Evolutionary conservation across 1,284 basidiomycete genomes (phyloP).

Genomic region (Somion occarium): DNA sequence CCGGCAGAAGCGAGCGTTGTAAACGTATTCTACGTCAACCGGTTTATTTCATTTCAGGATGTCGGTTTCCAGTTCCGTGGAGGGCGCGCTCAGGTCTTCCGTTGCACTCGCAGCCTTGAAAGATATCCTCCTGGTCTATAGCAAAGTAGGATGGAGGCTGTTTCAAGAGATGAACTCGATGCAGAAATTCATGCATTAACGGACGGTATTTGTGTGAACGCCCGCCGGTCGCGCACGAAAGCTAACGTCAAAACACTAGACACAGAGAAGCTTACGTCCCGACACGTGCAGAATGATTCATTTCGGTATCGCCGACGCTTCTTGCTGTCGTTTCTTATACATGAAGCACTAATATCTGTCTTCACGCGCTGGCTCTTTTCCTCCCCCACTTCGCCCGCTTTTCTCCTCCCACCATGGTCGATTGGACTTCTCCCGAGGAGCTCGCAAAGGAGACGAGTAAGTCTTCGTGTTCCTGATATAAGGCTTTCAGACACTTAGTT

Average conservation of each 20-base stretch:
- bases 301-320: not conserved
- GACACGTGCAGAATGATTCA: not conserved
- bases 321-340: not conserved
- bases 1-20: too few relatives aligned
- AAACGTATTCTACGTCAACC: too few relatives aligned
- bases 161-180: too few relatives aligned
- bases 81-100: too few relatives aligned
- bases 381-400: not conserved
- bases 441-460: conserved; percentile 44
- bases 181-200: too few relatives aligned
- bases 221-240: not conserved
- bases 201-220: too few relatives aligned
- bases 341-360: not conserved
- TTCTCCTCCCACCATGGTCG: conserved; percentile 36
- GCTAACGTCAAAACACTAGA: not conserved
- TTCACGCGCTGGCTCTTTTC: not conserved
- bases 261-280: not conserved
- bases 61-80: too few relatives aligned
- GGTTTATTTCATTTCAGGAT: too few relatives aligned
- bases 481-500: conserved; percentile 6
- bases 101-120: too few relatives aligned
- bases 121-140: too few relatives aligned
- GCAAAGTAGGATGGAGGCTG: too few relatives aligned
- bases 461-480: conserved; percentile 13
- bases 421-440: conserved; percentile 50